Percentiles rank a stretch among this genome's conserved stretches.
Evolutionary conservation across 2,329 filamentous ascomycete genomes (phyloP).

Genomic region (Monilinia fructicola): DNA sequence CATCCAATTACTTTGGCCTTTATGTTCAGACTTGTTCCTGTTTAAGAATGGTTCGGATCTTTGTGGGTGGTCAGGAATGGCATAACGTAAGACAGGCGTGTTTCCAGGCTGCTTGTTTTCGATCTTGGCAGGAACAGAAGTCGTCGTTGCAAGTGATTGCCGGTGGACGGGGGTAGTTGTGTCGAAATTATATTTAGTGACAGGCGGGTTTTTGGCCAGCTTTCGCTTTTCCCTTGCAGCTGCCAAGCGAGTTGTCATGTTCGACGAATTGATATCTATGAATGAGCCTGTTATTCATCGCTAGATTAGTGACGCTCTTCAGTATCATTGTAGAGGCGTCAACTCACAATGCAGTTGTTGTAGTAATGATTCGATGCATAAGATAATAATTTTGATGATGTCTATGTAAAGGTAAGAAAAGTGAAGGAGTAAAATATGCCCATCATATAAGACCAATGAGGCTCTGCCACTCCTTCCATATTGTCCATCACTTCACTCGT

Average conservation of each 20-base stretch:
- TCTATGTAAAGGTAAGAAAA: slow-evolving; percentile 7
- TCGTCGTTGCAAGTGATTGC: slow-evolving; percentile 16
- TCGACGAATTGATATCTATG: slow-evolving; percentile 5
- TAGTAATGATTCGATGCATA: slow-evolving; percentile 30
- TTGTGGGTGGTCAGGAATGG: slow-evolving; percentile 15
- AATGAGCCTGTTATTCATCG: slow-evolving; percentile 14
- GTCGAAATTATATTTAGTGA: slow-evolving; percentile 16
- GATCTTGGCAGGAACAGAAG: not conserved
- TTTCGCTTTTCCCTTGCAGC: slow-evolving; percentile 4
- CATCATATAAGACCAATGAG: not conserved
- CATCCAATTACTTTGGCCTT: slow-evolving; percentile 37
- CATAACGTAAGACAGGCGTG: slow-evolving; percentile 7
- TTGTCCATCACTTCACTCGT: not conserved
- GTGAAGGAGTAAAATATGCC: not conserved
- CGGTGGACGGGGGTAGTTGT: slow-evolving; percentile 18
- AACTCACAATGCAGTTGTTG: slow-evolving; percentile 25
- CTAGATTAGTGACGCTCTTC: not conserved
- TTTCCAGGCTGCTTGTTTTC: slow-evolving; percentile 4
- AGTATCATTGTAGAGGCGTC: not conserved
- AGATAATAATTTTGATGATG: slow-evolving; percentile 20
- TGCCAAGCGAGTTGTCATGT: slow-evolving; percentile 1
- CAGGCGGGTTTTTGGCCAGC: slow-evolving; percentile 14
- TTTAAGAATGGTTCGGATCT: slow-evolving; percentile 10
- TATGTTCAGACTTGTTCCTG: slow-evolving; percentile 18
- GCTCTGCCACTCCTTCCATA: slow-evolving; percentile 17